These are phyloP conservation scores for Backusella parvicylindrica DNA, from an alignment of 192 early-diverging fungal species.

Conservation along the genomic window DNA sequence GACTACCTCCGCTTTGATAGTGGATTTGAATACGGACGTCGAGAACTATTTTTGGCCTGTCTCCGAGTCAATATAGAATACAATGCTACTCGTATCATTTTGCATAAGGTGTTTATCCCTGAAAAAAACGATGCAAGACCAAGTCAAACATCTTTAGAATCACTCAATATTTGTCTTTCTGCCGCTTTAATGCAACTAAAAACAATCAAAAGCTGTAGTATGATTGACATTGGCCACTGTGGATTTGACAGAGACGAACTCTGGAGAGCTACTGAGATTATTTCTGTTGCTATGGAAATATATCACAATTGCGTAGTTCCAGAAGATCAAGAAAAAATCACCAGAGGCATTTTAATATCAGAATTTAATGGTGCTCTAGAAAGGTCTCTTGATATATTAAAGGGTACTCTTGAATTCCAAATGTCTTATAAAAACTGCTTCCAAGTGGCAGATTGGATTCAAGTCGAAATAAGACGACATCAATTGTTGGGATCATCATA, in stretches of 20 bases:
- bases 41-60: conserved; percentile 29
- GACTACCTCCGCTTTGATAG: conserved; percentile 31
- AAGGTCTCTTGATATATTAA: conserved; percentile 19
- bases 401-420: conserved; percentile 22
- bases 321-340: conserved; percentile 6
- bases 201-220: conserved; percentile 12
- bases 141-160: conserved; percentile 16
- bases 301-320: conserved; percentile 6
- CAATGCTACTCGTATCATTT: conserved; percentile 36
- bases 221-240: conserved; percentile 16
- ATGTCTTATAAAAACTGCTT: conserved; percentile 21
- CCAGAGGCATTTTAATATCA: conserved; percentile 12
- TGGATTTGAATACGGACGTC: conserved; percentile 34
- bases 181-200: conserved; percentile 24
- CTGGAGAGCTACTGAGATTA: conserved; percentile 30
- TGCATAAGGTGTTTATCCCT: conserved; percentile 36
- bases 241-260: conserved; percentile 37
- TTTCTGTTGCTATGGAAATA: conserved; percentile 22
- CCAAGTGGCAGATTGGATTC: conserved; percentile 31
- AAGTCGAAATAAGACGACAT: conserved; percentile 25
- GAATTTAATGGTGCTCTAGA: conserved; percentile 17
- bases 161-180: conserved; percentile 31
- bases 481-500: not conserved
- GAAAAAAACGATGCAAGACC: conserved; percentile 12
- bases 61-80: conserved; percentile 34